Base-by-base conservation (phyloP, 805 yeast species). In the Kockiozyma suomiensis region DNA sequence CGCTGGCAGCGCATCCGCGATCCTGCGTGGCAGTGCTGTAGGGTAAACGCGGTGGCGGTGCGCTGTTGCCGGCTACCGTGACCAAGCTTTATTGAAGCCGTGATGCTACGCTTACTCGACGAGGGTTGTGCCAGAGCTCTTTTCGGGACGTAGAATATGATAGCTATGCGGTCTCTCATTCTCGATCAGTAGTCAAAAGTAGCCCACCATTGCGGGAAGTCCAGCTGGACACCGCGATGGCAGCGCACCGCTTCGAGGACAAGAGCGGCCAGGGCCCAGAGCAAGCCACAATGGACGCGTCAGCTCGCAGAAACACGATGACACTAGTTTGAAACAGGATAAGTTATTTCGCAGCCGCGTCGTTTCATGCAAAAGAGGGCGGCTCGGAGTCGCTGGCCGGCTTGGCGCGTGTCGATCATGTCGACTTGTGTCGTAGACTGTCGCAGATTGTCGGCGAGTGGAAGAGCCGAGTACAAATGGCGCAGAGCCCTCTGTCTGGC, bases 391-490 rank as follows among this genome's bases (percentile, higher is more conserved):
- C 19, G 40, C 52, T 25, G 15, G 21, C 46, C 46, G 54, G 26
- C 45, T 38, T 50, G 54, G 46, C 54, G 42, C 38, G 33, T n/a
- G 46, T 50, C 54, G 42, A 41, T 25, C 15, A 21, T 4, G 49
- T 45, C 49, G 49, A 25, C 52, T 25, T 26, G 35, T 4, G 49
- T 45, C 49, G 49, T 19, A 35, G 10, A 30, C 33, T 25, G 35
- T 13, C 37, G 37, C 15, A 5, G 17, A 10, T 15, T 4, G 49
- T 28, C n/a, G 35, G 33, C 21, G 7, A 8, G n/a, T 33, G 5
- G 37, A 13, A 26, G 26, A 19, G 4, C 12, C 25, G 42, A 17
- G 46, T 30, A 41, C 23, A 41, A 41, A 41, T 41, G 25, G 46
- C 46, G 46, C 46, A 19, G 8, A 12, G 21, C 13, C 25, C 46